Evolutionary conservation across 2,329 filamentous ascomycete species (phyloP), one percentile per base, ranked within the genome.

Genomic region (Penicillium sumatraense): DNA sequence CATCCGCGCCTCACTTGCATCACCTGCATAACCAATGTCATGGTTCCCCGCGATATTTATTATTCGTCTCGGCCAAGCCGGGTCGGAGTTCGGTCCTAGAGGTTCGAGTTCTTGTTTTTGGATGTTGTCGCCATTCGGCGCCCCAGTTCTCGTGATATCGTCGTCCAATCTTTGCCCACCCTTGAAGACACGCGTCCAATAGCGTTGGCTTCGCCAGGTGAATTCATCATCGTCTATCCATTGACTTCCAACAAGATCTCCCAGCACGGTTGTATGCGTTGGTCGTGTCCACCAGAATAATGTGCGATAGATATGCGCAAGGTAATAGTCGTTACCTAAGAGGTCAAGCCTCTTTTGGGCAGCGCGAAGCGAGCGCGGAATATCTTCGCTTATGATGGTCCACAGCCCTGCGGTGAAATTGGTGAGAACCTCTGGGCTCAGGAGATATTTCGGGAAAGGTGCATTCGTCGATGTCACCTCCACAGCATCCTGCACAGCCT

Each of bases 41-140:
- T 99, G 95, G 69, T 99, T 99, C 1, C 95, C 95, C 0, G 87
- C 92, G 23, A 98, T 86, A 64, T 96, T 96, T 71, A 99, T 91
- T 60, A 97, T 81, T 52, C 89, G 84, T 36, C 80, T 82, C n/a
- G 81, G 75, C 95, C 95, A 98, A 2, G 75, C 73, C 5, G 78
- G 74, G 57, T 81, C 75, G 14, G 66, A 51, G 60, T 65, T 58
- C 8, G 57, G 53, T 20, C 73, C 73, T 5, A 76, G 57, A 10
- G 62, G 51, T 46, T 68, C 63, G 29, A 70, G 59, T 6, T 48
- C 54, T 14, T 50, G 26, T 5, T 52, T 48, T 46, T 66, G 53
- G n/a, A 62, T 86, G 80, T 9, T 18, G 2, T 6, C 82, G 78
- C 16, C 62, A 4, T 54, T 62, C 14, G 52, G 56, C 9, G 61